These are phyloP conservation scores for Vigna reflexopilosa DNA, from an alignment of 306 rosid species.

Conservation along the genomic window DNA sequence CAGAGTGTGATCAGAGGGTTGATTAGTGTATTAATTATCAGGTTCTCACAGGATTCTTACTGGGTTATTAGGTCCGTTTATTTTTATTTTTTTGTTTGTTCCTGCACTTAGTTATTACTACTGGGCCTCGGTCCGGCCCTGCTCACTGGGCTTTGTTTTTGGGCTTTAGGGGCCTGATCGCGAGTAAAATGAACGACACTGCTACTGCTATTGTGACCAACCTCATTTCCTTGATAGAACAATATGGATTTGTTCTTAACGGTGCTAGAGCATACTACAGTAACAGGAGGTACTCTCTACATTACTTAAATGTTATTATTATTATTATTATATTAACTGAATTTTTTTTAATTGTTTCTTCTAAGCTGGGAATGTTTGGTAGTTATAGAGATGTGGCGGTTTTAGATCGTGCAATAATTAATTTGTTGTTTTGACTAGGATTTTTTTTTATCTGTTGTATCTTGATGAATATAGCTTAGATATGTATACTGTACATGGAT, in stretches of 20 bases:
- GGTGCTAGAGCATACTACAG: slow-evolving; percentile 91
- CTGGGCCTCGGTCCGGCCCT: neutral
- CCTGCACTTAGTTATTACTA: neutral
- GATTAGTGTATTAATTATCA: too few species aligned
- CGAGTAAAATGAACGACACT: slow-evolving; percentile 83
- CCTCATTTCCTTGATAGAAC: slow-evolving; percentile 67
- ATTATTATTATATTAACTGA: neutral
- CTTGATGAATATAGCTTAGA: too few species aligned
- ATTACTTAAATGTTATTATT: too few species aligned
- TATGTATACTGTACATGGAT: too few species aligned
- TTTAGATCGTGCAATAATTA: neutral
- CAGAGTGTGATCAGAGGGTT: too few species aligned
- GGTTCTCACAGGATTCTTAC: too few species aligned
- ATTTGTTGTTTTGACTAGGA: too few species aligned
- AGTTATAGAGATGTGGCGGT: too few species aligned
- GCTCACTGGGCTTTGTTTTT: neutral
- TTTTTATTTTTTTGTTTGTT: neutral
- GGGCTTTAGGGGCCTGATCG: slow-evolving; percentile 71
- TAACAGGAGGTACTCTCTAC: slow-evolving; percentile 70
- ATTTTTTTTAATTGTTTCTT: too few species aligned
- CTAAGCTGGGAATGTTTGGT: too few species aligned
- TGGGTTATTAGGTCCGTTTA: slow-evolving; percentile 77
- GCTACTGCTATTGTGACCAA: slow-evolving; percentile 73
- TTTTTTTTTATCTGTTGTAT: too few species aligned
- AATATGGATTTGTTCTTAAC: slow-evolving; percentile 85